These are phyloP conservation scores for Cladochytrium replicatum DNA, from an alignment of 192 early-diverging fungal species.

Conservation along the genomic window DNA sequence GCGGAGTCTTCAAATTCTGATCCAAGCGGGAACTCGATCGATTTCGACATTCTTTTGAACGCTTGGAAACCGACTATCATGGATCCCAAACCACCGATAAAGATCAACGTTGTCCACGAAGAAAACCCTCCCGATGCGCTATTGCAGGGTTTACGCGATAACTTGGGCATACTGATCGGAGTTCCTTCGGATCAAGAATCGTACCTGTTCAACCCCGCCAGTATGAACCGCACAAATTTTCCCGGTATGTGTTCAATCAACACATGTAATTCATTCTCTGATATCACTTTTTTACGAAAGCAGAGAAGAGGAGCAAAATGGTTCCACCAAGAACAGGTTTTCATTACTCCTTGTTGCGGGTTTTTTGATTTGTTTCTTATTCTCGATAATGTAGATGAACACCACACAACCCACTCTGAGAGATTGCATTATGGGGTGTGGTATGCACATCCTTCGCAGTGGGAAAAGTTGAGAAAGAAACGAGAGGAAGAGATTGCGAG, in stretches of 20 bases:
- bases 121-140: conserved; percentile 21
- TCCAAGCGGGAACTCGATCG: too few relatives aligned
- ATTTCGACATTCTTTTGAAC: conserved; percentile 33
- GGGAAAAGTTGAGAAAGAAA: conserved; percentile 28
- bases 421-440: conserved; percentile 22
- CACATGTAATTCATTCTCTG: too few relatives aligned
- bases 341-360: too few relatives aligned
- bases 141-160: conserved; percentile 7
- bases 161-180: conserved; percentile 13
- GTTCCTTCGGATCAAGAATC: too few relatives aligned
- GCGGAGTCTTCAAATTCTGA: too few relatives aligned
- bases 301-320: conserved; percentile 1
- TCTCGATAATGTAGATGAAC: too few relatives aligned
- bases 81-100: conserved; percentile 25
- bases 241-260: too few relatives aligned
- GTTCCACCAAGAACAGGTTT: not conserved
- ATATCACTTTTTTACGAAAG: not conserved
- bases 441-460: conserved; percentile 23
- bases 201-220: too few relatives aligned
- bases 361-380: too few relatives aligned
- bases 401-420: too few relatives aligned
- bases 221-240: too few relatives aligned
- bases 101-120: conserved; percentile 30
- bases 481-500: conserved; percentile 5
- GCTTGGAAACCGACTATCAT: conserved; percentile 34